Evolutionary conservation across 176 grass and related monocot species (phyloP).

Genomic region (Avena eriantha): DNA sequence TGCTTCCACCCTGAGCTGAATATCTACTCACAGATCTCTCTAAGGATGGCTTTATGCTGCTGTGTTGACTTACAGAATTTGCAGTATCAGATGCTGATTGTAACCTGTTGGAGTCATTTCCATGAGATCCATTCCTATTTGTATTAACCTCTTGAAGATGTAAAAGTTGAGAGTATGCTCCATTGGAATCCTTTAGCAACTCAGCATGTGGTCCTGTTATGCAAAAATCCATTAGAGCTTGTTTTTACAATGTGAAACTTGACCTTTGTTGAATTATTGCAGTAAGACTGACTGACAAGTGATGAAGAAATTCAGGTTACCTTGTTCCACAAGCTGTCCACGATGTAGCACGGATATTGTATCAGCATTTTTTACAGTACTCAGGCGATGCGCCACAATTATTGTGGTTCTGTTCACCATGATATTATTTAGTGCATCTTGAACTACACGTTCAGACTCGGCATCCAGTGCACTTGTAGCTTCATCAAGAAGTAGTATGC

Average conservation of each 20-base stretch:
- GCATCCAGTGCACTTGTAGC: conserved; percentile 84
- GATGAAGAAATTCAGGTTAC: conserved; percentile 38
- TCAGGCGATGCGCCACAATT: conserved; percentile 72
- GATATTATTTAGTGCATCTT: conserved; percentile 70
- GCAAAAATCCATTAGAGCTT: background rate
- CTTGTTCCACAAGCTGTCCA: conserved; percentile 78
- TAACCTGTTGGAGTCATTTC: conserved; percentile 8
- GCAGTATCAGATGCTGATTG: background rate
- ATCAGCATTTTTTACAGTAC: conserved; percentile 69
- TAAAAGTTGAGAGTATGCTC: conserved; percentile 72
- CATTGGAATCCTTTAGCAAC: conserved; percentile 60
- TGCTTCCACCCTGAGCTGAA: conserved; percentile 49
- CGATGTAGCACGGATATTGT: conserved; percentile 70
- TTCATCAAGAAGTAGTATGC: conserved; percentile 78
- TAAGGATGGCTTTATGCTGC: conserved; percentile 45
- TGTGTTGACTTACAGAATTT: conserved; percentile 35
- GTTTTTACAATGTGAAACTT: background rate
- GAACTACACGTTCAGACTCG: conserved; percentile 74
- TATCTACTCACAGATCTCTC: conserved; percentile 51
- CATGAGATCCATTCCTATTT: conserved; percentile 33
- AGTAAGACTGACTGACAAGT: background rate
- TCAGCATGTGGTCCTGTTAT: conserved; percentile 65
- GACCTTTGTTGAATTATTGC: background rate
- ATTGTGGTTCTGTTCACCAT: conserved; percentile 76
- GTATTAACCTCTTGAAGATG: conserved; percentile 57